Conservation (phyloP, 2,329 filamentous ascomycete species). For the Hypoxylon sp. region DNA sequence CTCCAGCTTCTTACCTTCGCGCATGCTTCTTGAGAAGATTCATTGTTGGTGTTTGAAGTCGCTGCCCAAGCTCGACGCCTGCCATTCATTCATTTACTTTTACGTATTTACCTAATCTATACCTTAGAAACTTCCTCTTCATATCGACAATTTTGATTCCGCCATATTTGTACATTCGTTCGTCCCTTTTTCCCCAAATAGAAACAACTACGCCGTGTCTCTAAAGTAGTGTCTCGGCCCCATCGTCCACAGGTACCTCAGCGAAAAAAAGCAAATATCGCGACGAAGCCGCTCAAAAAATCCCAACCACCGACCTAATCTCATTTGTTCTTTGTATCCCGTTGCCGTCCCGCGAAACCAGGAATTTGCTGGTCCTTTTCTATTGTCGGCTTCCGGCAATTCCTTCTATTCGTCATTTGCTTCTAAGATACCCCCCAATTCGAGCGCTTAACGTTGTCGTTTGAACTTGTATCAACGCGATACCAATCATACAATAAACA, state of each 20-base stretch:
- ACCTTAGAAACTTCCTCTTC: constrained; percentile 22
- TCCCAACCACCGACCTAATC: constrained; percentile 35
- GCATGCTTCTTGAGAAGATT: constrained; percentile 37
- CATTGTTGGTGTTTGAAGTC: constrained; percentile 37
- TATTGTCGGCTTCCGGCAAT: constrained; percentile 32
- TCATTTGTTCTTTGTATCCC: constrained; percentile 45
- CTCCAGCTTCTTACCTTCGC: constrained; percentile 37
- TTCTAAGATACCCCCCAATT: constrained; percentile 38
- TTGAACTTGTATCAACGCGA: constrained; percentile 24
- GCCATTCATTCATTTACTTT: constrained; percentile 33
- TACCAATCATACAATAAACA: constrained; percentile 24
- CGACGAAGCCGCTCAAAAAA: constrained; percentile 29
- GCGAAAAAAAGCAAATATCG: constrained; percentile 34
- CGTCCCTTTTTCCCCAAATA: constrained; percentile 32
- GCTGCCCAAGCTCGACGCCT: constrained; percentile 27
- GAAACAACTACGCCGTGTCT: constrained; percentile 36
- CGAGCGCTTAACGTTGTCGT: constrained; percentile 17
- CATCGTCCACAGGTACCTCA: constrained; percentile 26
- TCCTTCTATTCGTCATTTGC: constrained; percentile 23
- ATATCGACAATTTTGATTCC: constrained; percentile 9
- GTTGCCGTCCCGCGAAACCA: constrained; percentile 34
- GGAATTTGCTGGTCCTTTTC: constrained; percentile 32
- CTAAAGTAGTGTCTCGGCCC: constrained; percentile 39
- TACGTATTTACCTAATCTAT: constrained; percentile 28
- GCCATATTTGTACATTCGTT: constrained; percentile 28